phyloP scores from a whole-genome alignment of 2,329 filamentous ascomycete genomes.

The Tolypocladium album region DNA sequence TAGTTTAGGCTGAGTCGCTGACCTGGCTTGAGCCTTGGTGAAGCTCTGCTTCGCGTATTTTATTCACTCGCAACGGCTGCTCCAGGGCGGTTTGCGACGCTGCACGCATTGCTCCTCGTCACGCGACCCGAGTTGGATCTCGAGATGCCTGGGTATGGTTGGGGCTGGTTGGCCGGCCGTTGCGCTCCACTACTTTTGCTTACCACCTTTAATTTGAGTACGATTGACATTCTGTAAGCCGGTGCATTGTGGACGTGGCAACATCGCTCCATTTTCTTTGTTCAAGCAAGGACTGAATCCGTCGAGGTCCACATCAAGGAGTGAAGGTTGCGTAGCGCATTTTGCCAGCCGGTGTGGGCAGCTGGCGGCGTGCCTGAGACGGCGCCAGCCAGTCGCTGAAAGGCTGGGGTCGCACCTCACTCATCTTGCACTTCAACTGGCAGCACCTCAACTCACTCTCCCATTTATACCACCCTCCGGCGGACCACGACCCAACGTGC shows the following conservation, averaged over 20 bases:
- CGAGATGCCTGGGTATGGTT: neutral
- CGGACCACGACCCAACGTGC: neutral
- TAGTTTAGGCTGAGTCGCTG: neutral
- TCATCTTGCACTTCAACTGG: neutral
- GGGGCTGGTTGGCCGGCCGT: neutral
- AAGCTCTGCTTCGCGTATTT: neutral
- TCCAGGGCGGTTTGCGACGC: neutral
- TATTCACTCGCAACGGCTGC: neutral
- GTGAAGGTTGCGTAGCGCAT: neutral
- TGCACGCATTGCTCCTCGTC: neutral
- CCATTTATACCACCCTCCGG: slow-evolving; percentile 1
- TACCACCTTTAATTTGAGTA: neutral
- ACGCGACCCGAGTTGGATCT: neutral
- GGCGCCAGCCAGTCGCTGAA: neutral
- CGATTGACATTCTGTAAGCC: neutral
- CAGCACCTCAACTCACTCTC: neutral
- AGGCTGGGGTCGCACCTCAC: neutral
- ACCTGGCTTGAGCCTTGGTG: neutral
- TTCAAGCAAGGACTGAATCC: neutral
- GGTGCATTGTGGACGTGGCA: neutral
- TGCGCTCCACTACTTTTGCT: neutral
- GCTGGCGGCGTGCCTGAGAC: neutral
- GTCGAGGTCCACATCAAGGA: neutral
- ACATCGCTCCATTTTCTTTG: neutral
- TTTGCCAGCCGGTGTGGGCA: neutral